Percentiles rank a stretch among this genome's conserved stretches.
phyloP scores from a whole-genome alignment of 768 basidiomycete species.

The Chalciporus pseudorubinellus region DNA sequence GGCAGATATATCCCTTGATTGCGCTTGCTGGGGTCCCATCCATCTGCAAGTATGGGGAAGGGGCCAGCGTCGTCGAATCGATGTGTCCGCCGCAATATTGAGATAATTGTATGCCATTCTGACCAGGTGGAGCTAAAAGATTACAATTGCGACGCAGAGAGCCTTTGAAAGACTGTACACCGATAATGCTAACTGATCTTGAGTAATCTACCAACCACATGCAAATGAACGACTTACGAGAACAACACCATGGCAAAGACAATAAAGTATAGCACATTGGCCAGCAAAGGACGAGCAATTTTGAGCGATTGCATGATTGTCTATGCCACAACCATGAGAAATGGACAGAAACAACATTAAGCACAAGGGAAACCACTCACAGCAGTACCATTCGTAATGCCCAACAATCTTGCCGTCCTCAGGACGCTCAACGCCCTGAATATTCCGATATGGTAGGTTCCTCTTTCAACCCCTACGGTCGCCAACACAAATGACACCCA shows the following conservation, averaged over 20 bases:
- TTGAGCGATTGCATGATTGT: slow-evolving; percentile 93
- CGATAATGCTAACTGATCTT: slow-evolving; percentile 59
- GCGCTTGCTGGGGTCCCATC: slow-evolving; percentile 38
- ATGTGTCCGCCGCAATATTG: slow-evolving; percentile 84
- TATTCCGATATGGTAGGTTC: slow-evolving; percentile 70
- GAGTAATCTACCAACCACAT: not conserved
- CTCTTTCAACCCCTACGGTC: slow-evolving; percentile 62
- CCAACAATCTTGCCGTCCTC: slow-evolving; percentile 74
- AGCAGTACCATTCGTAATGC: slow-evolving; percentile 89
- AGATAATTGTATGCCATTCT: slow-evolving; percentile 42
- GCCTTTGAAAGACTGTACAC: slow-evolving; percentile 91
- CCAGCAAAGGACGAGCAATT: slow-evolving; percentile 83
- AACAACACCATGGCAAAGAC: slow-evolving; percentile 87
- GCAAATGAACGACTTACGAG: slow-evolving; percentile 49
- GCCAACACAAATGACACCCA: slow-evolving; percentile 84
- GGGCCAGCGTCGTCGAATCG: slow-evolving; percentile 51
- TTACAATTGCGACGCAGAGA: slow-evolving; percentile 69
- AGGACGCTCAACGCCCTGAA: slow-evolving; percentile 89
- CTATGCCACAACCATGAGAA: slow-evolving; percentile 27
- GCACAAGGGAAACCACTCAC: slow-evolving; percentile 41
- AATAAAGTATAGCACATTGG: slow-evolving; percentile 88
- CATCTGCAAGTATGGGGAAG: slow-evolving; percentile 40
- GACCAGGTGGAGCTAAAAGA: slow-evolving; percentile 54
- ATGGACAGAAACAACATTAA: not conserved
- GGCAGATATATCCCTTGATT: slow-evolving; percentile 87